phyloP scores from a whole-genome alignment of 2,329 filamentous ascomycete species.

The Uncinocarpus reesii region DNA sequence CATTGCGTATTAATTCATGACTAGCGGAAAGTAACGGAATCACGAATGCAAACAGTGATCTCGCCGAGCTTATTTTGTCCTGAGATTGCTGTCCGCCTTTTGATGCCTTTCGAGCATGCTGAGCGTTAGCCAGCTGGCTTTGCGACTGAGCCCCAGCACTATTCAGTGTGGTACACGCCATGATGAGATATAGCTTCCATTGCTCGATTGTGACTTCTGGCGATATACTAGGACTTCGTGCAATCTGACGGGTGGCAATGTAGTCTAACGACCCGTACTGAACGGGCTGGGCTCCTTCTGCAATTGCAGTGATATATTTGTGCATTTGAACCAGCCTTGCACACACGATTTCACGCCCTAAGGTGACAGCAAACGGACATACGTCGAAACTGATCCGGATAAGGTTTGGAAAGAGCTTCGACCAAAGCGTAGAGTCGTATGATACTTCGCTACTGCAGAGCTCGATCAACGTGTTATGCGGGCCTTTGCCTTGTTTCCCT shows the following conservation, averaged over 20 bases:
- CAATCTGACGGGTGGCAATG: constrained; percentile 31
- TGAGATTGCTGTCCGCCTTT: constrained; percentile 53
- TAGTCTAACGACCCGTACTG: constrained; percentile 28
- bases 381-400: constrained; percentile 82
- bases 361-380: constrained; percentile 81
- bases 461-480: constrained; percentile 78
- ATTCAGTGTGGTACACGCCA: constrained; percentile 89
- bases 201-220: constrained; percentile 88
- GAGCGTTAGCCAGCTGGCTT: constrained; percentile 50
- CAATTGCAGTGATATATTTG: constrained; percentile 65
- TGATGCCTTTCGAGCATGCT: constrained; percentile 75
- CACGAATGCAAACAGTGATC: constrained; percentile 80
- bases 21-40: constrained; percentile 76
- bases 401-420: constrained; percentile 93
- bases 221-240: constrained; percentile 40
- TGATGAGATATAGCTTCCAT: constrained; percentile 95
- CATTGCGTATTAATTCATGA: constrained; percentile 71
- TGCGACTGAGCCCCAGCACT: constrained; percentile 60
- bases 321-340: constrained; percentile 91
- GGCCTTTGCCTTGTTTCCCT: constrained; percentile 73
- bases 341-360: constrained; percentile 85
- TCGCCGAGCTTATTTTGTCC: constrained; percentile 75
- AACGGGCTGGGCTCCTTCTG: constrained; percentile 42
- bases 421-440: constrained; percentile 92
- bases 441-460: constrained; percentile 91